Base-by-base conservation (phyloP, 1,284 basidiomycete species). In the Cryptococcus sp. region DNA sequence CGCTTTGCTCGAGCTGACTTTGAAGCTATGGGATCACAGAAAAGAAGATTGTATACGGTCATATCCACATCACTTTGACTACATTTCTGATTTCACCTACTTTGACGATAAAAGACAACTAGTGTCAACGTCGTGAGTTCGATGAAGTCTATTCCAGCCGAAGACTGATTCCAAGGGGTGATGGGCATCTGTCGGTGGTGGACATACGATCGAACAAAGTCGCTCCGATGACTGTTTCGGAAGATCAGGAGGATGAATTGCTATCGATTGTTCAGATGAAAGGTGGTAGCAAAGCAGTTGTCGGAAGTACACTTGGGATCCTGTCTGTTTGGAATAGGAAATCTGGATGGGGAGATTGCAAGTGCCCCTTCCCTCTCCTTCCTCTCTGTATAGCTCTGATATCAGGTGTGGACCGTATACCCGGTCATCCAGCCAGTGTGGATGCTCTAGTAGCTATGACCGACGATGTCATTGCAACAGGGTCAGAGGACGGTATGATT, bases 211-310 rank as follows among this genome's bases (percentile, higher is more conserved):
- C 84, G 32, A 91, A 83, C 67, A 89, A 85, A 67, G 63, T 79
- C 10, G 80, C 84, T 50, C 88, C 88, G 1, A 73, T 87, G 54
- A 83, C 85, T 0, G 85, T 89, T 47, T 90, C 87, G 16, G 91
- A 94, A 67, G 90, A 97, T 76, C 93, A 98, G 72, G 93, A 97
- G 69, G 93, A 98, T 70, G 93, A 97, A 68, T 77, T 97, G 23
- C 79, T 97, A 5, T 90, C 87, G 3, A 83, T 93, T 48, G 83
- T 86, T 14, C 73, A 87, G 4, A 88, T 97, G 67, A 90, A 88
- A 78, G 82, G 83, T 84, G 85, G 80, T 2, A 78, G 83, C 25
- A 96, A 96, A 73, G 78, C 86, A 13, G 84, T 92, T 3, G 87
- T 96, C 2, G 93, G 93, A 7, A 92, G 91, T 0, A 91, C 94